Evolutionary conservation across 495 filamentous ascomycete species (phyloP), one percentile per base, ranked within the genome.

Genomic region (Daldinia decipiens): DNA sequence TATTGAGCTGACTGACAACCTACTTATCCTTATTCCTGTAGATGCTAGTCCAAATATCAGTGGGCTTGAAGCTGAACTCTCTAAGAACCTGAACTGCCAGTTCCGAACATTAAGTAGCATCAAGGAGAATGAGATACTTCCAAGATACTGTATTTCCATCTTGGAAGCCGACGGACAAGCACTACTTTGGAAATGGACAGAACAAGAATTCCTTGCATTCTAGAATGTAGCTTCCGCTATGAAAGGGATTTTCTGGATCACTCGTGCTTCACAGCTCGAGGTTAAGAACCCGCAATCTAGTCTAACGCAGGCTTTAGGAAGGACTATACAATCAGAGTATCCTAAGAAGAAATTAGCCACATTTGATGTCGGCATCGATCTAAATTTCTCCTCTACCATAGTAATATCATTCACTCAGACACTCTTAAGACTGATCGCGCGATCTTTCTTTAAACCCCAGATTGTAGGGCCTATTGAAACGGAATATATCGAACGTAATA

Each of bases 351-450:
- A 64, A 3, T 57, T 79, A 21, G 67, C 75, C 8, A 65, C 70
- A 2, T 56, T 79, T 24, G 77, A 79, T 24, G 24, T 78, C 7
- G 59, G 67, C 24, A 7, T 24, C 1, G 52, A 60, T 2, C 67
- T 57, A 1, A 29, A 53, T 11, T 43, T 68, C 1, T 39, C 51
- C 6, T 15, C 54, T 1, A 15, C 13, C 0, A 15, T 55, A 13
- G 66, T 27, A 13, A 36, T 3, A 21, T 2, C n/a, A 3, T 52
- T 65, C 26, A 45, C 38, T 17, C 38, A 43, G 13, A 83, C 80
- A 59, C 85, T 85, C 13, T 76, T 85, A 19, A 81, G 80, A 12
- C 85, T 88, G 73, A 84, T 88, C 64, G 83, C 84, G 69, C 85
- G 84, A 78, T 82, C 85, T 19, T 87, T 88, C 62, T 82, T 87